phyloP scores from a whole-genome alignment of 768 basidiomycete genomes.

The Mrakia blollopis region DNA sequence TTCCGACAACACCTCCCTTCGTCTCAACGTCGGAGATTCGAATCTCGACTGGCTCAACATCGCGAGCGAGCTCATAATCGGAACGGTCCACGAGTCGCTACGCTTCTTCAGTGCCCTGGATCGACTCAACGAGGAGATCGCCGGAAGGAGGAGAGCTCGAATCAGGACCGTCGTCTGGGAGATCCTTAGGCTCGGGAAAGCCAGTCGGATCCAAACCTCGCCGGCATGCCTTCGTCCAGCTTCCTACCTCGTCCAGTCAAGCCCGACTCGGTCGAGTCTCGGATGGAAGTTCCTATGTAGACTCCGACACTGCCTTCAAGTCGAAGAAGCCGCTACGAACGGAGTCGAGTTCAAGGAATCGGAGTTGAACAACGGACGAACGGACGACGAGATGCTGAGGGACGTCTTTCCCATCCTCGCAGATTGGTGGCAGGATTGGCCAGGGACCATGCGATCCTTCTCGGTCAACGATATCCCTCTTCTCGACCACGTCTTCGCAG shows the following conservation, averaged over 20 bases:
- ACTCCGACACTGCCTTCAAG: constrained; percentile 62
- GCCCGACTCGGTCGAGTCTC: constrained; percentile 63
- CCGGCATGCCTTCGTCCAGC: constrained; percentile 78
- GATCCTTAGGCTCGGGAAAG: constrained; percentile 26
- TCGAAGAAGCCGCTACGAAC: constrained; percentile 40
- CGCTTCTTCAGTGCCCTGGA: constrained; percentile 19
- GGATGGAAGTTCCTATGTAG: constrained; percentile 74
- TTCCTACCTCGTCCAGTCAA: constrained; percentile 73
- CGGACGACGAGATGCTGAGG: constrained; percentile 10
- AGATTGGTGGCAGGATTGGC: not conserved
- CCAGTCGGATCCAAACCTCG: constrained; percentile 46
- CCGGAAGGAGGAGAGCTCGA: not conserved
- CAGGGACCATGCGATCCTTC: not conserved
- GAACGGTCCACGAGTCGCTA: constrained; percentile 35
- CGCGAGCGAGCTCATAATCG: constrained; percentile 37
- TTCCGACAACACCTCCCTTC: constrained; percentile 3
- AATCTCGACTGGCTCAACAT: constrained; percentile 35
- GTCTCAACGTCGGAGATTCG: constrained; percentile 23
- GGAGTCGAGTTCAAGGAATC: not conserved
- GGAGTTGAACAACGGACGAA: not conserved
- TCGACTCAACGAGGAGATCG: not conserved
- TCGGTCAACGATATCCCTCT: not conserved
- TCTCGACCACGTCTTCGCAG: constrained; percentile 10
- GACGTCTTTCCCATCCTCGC: not conserved
- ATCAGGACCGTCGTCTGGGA: constrained; percentile 21